Percentiles rank a stretch among this genome's conserved stretches.
phyloP scores from a whole-genome alignment of 257 asterid species.

The Orobanche coerulescens region DNA sequence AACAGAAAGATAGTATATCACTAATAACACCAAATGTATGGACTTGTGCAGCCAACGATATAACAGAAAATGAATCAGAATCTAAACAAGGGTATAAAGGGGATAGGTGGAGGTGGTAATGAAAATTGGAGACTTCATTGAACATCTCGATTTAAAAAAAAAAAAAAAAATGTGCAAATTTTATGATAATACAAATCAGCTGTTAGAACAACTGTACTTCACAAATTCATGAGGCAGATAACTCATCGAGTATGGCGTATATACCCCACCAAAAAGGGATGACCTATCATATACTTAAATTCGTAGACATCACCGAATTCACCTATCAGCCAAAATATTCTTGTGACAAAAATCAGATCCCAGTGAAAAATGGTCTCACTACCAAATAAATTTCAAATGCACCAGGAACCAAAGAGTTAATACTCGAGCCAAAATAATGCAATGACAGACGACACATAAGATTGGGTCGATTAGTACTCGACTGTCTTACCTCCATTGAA shows the following conservation, averaged over 20 bases:
- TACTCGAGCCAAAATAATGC: not conserved
- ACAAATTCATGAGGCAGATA: not conserved
- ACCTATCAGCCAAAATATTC: not conserved
- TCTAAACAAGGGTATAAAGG: not conserved
- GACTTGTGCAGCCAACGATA: not conserved
- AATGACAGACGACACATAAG: not conserved
- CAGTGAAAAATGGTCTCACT: not conserved
- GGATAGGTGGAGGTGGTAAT: not conserved
- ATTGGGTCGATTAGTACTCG: not conserved
- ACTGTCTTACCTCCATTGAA: not conserved
- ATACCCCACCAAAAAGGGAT: not conserved
- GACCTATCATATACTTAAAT: not conserved
- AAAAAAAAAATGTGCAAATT: not conserved
- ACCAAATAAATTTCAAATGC: not conserved
- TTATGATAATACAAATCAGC: not conserved
- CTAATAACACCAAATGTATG: not conserved
- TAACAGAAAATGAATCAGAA: not conserved
- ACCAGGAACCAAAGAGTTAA: slow-evolving; percentile 7
- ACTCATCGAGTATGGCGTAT: not conserved
- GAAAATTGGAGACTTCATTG: not conserved
- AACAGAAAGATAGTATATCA: not conserved
- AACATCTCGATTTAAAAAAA: not conserved
- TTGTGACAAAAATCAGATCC: not conserved
- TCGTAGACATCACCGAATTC: not conserved
- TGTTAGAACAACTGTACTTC: not conserved